phyloP scores from a whole-genome alignment of 441 rosid species.

The Manihot esculenta region DNA sequence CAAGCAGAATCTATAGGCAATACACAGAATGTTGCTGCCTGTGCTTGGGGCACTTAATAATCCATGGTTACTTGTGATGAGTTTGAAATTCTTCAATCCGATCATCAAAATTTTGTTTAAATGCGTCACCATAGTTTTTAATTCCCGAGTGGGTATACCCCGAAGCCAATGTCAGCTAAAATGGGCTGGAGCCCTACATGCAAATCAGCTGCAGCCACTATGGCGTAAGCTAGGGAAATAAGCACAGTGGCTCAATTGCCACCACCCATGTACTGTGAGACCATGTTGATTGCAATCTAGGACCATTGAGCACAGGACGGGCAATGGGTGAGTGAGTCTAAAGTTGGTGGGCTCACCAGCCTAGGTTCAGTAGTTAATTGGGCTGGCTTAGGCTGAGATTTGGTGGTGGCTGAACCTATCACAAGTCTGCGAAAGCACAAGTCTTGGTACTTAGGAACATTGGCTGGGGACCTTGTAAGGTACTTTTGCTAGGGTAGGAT shows the following conservation, averaged over 20 bases:
- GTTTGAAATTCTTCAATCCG: conserved; percentile 90
- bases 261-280: conserved; percentile 68
- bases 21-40: conserved; percentile 46
- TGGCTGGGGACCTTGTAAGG: conserved; percentile 33
- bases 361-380: conserved; percentile 29
- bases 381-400: conserved; percentile 30
- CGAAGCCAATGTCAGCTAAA: conserved; percentile 78
- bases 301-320: conserved; percentile 49
- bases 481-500: conserved; percentile 41
- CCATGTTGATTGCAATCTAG: conserved; percentile 65
- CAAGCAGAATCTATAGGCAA: conserved; percentile 54
- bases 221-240: conserved; percentile 60
- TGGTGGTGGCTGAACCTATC: conserved; percentile 34
- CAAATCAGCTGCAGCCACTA: conserved; percentile 39
- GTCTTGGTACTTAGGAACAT: conserved; percentile 24
- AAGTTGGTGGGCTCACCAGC: conserved; percentile 19
- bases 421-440: not conserved
- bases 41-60: conserved; percentile 64
- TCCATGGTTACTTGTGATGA: conserved; percentile 92
- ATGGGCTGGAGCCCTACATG: conserved; percentile 57
- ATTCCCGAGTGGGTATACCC: conserved; percentile 91
- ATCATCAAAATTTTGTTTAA: conserved; percentile 61
- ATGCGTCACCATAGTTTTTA: conserved; percentile 75
- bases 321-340: conserved; percentile 7
- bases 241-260: conserved; percentile 57